These are phyloP conservation scores for Moesziomyces parantarcticus DNA, from an alignment of 1,284 basidiomycete species.

Conservation along the genomic window DNA sequence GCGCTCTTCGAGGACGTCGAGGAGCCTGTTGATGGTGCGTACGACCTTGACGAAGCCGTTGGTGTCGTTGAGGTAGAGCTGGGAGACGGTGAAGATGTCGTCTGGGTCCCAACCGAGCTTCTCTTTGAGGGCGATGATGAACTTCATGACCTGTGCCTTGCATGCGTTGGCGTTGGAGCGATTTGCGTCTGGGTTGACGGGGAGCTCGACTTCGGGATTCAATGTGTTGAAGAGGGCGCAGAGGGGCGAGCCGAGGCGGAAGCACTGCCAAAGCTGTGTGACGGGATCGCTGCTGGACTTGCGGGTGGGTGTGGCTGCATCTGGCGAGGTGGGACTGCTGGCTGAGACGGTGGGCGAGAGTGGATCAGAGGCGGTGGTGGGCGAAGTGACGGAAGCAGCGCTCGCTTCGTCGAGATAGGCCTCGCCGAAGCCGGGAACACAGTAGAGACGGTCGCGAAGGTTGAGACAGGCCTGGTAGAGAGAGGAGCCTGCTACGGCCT, in stretches of 20 bases:
- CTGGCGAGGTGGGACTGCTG: conserved; percentile 30
- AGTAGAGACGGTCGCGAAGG: conserved; percentile 67
- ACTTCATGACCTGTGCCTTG: conserved; percentile 72
- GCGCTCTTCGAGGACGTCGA: conserved; percentile 81
- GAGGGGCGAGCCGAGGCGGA: conserved; percentile 90
- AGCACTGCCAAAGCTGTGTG: conserved; percentile 90
- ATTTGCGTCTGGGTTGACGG: conserved; percentile 71
- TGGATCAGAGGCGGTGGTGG: conserved; percentile 21
- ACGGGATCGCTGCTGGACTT: conserved; percentile 72
- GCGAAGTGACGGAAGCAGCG: conserved; percentile 23
- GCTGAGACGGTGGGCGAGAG: conserved; percentile 9
- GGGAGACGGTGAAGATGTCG: conserved; percentile 75
- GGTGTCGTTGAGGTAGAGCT: conserved; percentile 84
- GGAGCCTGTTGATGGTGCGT: conserved; percentile 87
- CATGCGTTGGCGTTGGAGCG: conserved; percentile 79
- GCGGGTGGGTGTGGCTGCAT: conserved; percentile 5
- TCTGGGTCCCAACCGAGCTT: conserved; percentile 70
- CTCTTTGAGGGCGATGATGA: conserved; percentile 72
- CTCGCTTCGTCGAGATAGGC: conserved; percentile 49
- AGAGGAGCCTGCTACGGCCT: conserved; percentile 60
- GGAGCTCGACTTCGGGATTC: conserved; percentile 73
- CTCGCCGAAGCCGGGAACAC: conserved; percentile 68
- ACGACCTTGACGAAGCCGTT: conserved; percentile 94
- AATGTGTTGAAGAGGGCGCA: conserved; percentile 95
- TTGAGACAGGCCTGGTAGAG: conserved; percentile 69